A percentile compares a stretch with the other conserved stretches of the same genome.
phyloP scores from a whole-genome alignment of 2,329 filamentous ascomycete genomes.

The Pseudogymnoascus sp. region DNA sequence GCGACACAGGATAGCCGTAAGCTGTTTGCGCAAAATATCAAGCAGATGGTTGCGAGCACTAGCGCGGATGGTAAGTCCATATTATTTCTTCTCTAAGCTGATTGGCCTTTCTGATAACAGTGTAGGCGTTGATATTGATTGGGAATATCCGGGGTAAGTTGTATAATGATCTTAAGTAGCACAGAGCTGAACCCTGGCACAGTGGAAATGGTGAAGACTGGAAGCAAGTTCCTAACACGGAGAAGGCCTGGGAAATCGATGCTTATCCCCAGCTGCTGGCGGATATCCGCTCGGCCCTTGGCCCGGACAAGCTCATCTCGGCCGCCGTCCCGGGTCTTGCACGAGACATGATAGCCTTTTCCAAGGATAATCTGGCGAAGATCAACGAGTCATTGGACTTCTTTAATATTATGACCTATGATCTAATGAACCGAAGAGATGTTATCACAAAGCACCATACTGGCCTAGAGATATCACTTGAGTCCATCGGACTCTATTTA shows the following conservation, averaged over 20 bases:
- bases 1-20: slow-evolving; percentile 42
- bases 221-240: slow-evolving; percentile 51
- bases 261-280: slow-evolving; percentile 54
- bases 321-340: slow-evolving; percentile 59
- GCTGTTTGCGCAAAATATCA: slow-evolving; percentile 56
- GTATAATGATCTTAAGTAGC: background rate
- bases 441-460: slow-evolving; percentile 56
- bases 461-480: slow-evolving; percentile 46
- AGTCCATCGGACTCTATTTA: slow-evolving; percentile 52
- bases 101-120: slow-evolving; percentile 16
- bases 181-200: background rate
- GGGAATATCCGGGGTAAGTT: slow-evolving; percentile 44
- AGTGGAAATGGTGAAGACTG: slow-evolving; percentile 63
- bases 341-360: slow-evolving; percentile 61
- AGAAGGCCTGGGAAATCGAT: slow-evolving; percentile 52
- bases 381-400: slow-evolving; percentile 55
- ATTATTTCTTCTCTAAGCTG: background rate
- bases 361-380: slow-evolving; percentile 44
- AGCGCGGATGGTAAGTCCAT: slow-evolving; percentile 53
- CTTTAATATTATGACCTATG: slow-evolving; percentile 64
- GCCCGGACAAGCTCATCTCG: slow-evolving; percentile 50
- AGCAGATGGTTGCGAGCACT: slow-evolving; percentile 49
- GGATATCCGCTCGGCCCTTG: slow-evolving; percentile 50
- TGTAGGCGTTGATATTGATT: slow-evolving; percentile 30
- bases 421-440: slow-evolving; percentile 62